Evolutionary conservation across 2,329 filamentous ascomycete species (phyloP).

Genomic region (Fusarium sp.): DNA sequence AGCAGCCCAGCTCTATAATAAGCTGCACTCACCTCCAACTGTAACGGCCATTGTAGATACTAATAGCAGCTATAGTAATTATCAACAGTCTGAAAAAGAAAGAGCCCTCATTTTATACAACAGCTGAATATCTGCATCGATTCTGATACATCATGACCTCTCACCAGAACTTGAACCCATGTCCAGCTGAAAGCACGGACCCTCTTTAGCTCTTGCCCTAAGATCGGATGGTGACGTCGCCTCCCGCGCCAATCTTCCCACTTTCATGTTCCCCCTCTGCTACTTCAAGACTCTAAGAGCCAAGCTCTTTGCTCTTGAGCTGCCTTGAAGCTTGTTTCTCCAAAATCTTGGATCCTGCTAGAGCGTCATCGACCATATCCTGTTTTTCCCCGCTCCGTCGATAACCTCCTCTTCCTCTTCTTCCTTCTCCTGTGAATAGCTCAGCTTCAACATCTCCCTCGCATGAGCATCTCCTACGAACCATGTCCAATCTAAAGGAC

Average conservation of each 20-base stretch:
- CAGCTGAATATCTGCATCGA: not conserved
- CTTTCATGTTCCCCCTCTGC: constrained; percentile 6
- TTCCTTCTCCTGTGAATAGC: not conserved
- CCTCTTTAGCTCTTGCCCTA: constrained; percentile 3
- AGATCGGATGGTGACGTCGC: constrained; percentile 41
- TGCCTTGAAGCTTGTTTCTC: constrained; percentile 42
- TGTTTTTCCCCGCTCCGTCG: constrained; percentile 19
- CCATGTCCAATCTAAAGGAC: constrained; percentile 51
- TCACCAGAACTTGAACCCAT: not conserved
- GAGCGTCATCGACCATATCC: constrained; percentile 39
- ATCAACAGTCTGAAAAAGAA: not conserved
- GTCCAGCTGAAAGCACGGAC: constrained; percentile 18
- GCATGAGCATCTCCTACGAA: constrained; percentile 20
- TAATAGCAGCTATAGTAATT: not conserved
- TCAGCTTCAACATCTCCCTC: not conserved
- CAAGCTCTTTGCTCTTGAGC: constrained; percentile 6
- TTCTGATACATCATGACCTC: constrained; percentile 1
- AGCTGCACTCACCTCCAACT: not conserved
- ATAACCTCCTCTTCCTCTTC: not conserved
- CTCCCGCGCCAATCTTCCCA: constrained; percentile 15
- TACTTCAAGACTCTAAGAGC: constrained; percentile 11
- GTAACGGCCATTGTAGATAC: not conserved
- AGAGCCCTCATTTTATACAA: not conserved
- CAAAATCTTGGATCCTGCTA: constrained; percentile 16
- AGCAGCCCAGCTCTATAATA: not conserved